These are phyloP conservation scores for Collybia sp. DNA, from an alignment of 768 basidiomycete species.

Conservation along the genomic window DNA sequence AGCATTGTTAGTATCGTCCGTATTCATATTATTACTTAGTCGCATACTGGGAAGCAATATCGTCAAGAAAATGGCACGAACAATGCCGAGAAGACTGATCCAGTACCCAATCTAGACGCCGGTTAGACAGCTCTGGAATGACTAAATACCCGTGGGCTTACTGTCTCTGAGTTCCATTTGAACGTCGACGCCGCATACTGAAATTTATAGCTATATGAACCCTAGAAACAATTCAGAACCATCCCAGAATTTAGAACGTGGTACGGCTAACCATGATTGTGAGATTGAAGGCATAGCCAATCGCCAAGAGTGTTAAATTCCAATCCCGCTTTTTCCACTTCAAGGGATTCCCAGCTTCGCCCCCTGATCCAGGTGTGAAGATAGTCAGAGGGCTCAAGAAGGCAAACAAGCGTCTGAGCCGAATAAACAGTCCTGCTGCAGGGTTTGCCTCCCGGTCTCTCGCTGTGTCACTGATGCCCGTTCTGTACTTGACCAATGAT, in stretches of 20 bases:
- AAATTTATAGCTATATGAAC: constrained; percentile 51
- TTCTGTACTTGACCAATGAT: constrained; percentile 29
- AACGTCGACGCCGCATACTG: constrained; percentile 62
- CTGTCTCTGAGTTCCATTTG: constrained; percentile 63
- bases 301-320: constrained; percentile 55
- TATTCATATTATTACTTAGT: too few species aligned
- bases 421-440: constrained; percentile 23
- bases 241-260: neutral
- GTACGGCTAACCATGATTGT: constrained; percentile 37
- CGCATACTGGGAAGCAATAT: constrained; percentile 56
- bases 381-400: constrained; percentile 73
- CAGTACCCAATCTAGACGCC: constrained; percentile 65
- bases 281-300: constrained; percentile 45
- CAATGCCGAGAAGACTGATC: constrained; percentile 47
- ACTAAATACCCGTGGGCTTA: constrained; percentile 19
- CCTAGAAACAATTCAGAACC: constrained; percentile 29
- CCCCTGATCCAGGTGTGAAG: constrained; percentile 42
- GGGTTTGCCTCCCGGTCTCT: constrained; percentile 11
- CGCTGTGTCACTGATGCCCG: constrained; percentile 18
- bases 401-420: constrained; percentile 42
- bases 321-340: constrained; percentile 49
- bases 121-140: neutral
- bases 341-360: constrained; percentile 27
- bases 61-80: constrained; percentile 52
- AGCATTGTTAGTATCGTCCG: too few species aligned